These are phyloP conservation scores for Sordariomycetes sp. DNA, from an alignment of 2,329 filamentous ascomycete genomes.

Conservation along the genomic window DNA sequence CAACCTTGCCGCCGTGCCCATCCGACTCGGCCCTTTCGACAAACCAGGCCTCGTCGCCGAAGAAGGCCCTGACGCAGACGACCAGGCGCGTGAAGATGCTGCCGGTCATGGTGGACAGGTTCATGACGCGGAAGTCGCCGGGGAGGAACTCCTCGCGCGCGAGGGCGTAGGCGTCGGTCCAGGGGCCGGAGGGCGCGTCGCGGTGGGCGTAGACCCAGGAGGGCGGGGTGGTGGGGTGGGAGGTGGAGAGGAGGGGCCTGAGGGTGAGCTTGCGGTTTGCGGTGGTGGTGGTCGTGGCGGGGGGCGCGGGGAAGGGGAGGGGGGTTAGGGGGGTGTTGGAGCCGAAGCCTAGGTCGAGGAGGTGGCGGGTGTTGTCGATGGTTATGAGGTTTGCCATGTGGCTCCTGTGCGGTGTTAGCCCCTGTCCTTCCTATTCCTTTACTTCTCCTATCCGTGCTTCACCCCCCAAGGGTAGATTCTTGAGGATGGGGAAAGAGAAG, in stretches of 20 bases:
- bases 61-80: constrained; percentile 19
- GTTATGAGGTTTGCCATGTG: constrained; percentile 52
- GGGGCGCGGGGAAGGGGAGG: constrained; percentile 16
- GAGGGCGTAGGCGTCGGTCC: constrained; percentile 39
- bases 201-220: constrained; percentile 27
- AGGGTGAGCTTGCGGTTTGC: background rate
- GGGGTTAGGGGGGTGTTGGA: constrained; percentile 26
- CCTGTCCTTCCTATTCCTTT: background rate
- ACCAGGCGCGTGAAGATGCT: constrained; percentile 27
- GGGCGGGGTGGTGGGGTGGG: constrained; percentile 13
- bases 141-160: constrained; percentile 35
- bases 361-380: constrained; percentile 32
- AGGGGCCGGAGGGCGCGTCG: constrained; percentile 20
- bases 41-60: constrained; percentile 10
- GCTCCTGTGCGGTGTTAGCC: constrained; percentile 29
- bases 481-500: constrained; percentile 5
- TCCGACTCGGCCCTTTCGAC: background rate
- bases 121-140: constrained; percentile 36
- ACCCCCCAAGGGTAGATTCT: background rate
- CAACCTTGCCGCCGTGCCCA: background rate
- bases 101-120: constrained; percentile 22
- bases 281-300: background rate
- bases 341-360: constrained; percentile 53
- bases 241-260: constrained; percentile 1
- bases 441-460: constrained; percentile 14